These are phyloP conservation scores for Hypoxylon rickii DNA, from an alignment of 495 filamentous ascomycete species.

Conservation along the genomic window DNA sequence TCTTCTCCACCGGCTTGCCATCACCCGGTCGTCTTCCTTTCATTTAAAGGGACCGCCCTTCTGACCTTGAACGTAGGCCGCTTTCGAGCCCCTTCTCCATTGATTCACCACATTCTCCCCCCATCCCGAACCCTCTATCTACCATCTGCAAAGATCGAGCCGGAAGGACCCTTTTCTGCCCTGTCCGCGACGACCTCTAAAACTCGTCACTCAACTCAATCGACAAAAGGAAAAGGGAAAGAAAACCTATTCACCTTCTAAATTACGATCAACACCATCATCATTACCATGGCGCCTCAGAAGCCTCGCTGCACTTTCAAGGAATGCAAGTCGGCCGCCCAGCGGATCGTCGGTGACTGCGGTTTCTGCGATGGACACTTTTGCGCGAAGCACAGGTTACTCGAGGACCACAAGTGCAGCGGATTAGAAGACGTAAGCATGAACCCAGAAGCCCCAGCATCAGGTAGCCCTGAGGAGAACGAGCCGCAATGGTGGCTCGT, in stretches of 20 bases:
- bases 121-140: slow-evolving; percentile 36
- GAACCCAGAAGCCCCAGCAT: slow-evolving; percentile 11
- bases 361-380: slow-evolving; percentile 91
- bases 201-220: background rate
- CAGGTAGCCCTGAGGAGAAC: background rate
- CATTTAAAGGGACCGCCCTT: slow-evolving; percentile 27
- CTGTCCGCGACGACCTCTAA: background rate
- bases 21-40: slow-evolving; percentile 20
- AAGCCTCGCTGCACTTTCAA: slow-evolving; percentile 88
- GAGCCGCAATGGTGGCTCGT: slow-evolving; percentile 53
- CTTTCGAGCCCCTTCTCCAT: slow-evolving; percentile 39
- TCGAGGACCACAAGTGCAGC: slow-evolving; percentile 90
- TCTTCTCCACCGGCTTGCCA: slow-evolving; percentile 28
- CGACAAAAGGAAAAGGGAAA: background rate
- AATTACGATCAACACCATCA: slow-evolving; percentile 1
- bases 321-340: slow-evolving; percentile 81
- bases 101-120: slow-evolving; percentile 22
- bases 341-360: slow-evolving; percentile 94
- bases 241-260: background rate
- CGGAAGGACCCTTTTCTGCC: background rate
- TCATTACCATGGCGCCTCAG: slow-evolving; percentile 63
- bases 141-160: slow-evolving; percentile 22
- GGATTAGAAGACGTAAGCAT: slow-evolving; percentile 83
- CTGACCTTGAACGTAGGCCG: slow-evolving; percentile 22
- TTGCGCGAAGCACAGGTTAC: slow-evolving; percentile 89